Conservation (phyloP, 2,329 filamentous ascomycete genomes). For the Penicillium freii region DNA sequence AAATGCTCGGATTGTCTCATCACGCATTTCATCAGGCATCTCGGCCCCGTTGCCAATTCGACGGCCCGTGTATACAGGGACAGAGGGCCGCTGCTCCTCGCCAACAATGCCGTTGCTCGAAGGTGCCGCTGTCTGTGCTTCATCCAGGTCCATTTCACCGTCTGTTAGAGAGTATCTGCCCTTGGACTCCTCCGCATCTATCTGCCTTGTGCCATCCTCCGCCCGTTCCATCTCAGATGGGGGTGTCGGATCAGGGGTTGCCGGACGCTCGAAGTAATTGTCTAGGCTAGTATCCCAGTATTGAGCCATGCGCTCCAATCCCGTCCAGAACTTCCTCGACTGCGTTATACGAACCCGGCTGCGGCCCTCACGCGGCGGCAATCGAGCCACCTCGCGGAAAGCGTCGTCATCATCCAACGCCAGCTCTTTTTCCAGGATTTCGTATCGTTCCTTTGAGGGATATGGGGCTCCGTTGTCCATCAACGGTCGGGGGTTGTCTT, state of each 20-base stretch:
- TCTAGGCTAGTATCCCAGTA: conserved; percentile 63
- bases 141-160: conserved; percentile 29
- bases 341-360: conserved; percentile 53
- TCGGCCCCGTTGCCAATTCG: conserved; percentile 57
- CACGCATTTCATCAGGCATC: conserved; percentile 59
- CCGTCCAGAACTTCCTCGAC: conserved; percentile 60
- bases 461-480: conserved; percentile 52
- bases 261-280: conserved; percentile 50
- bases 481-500: conserved; percentile 29
- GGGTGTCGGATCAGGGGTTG: conserved; percentile 23
- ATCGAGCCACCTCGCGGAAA: conserved; percentile 55
- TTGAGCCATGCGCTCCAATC: conserved; percentile 58
- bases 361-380: conserved; percentile 45
- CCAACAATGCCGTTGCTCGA: background rate
- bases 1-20: conserved; percentile 56
- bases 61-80: conserved; percentile 54
- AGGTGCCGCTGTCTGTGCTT: background rate
- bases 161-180: conserved; percentile 18
- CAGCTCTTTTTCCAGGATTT: conserved; percentile 51
- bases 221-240: conserved; percentile 18
- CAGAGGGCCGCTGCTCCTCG: conserved; percentile 7
- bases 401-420: conserved; percentile 56
- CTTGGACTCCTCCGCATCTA: conserved; percentile 12
- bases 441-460: conserved; percentile 51
- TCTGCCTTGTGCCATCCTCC: conserved; percentile 23